phyloP scores from a whole-genome alignment of 768 basidiomycete species.

The Suillus spraguei region DNA sequence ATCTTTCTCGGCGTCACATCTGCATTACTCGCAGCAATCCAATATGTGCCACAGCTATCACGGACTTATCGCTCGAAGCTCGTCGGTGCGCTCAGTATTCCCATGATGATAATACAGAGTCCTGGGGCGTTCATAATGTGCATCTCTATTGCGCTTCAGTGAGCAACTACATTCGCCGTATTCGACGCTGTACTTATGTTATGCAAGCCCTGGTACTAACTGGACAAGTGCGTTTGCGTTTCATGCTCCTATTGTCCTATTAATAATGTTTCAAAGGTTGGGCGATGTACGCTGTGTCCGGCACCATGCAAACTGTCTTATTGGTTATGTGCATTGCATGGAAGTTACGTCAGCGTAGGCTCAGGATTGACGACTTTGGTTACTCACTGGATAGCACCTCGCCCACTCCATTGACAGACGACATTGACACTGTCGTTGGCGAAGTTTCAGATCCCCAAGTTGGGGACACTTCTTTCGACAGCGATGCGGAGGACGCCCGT shows the following conservation, averaged over 20 bases:
- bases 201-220: constrained; percentile 69
- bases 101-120: constrained; percentile 95
- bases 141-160: constrained; percentile 74
- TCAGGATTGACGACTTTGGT: constrained; percentile 91
- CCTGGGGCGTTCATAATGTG: constrained; percentile 92
- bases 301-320: constrained; percentile 80
- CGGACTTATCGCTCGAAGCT: constrained; percentile 79
- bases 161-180: constrained; percentile 18
- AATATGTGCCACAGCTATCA: constrained; percentile 87
- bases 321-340: constrained; percentile 86
- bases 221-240: constrained; percentile 68
- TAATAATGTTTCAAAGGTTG: constrained; percentile 53
- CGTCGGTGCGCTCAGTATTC: constrained; percentile 91
- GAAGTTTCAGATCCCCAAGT: constrained; percentile 4
- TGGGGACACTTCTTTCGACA: neutral
- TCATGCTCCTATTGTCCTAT: neutral
- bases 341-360: constrained; percentile 74
- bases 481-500: neutral
- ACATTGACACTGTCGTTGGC: neutral
- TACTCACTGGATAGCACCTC: constrained; percentile 40
- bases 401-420: neutral
- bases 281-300: constrained; percentile 81
- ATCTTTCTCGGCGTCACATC: constrained; percentile 86
- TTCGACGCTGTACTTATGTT: constrained; percentile 10
- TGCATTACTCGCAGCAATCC: constrained; percentile 74